Evolutionary conservation across 352 stramenopile species (phyloP).

Genomic region (Globisporangium okanoganense): DNA sequence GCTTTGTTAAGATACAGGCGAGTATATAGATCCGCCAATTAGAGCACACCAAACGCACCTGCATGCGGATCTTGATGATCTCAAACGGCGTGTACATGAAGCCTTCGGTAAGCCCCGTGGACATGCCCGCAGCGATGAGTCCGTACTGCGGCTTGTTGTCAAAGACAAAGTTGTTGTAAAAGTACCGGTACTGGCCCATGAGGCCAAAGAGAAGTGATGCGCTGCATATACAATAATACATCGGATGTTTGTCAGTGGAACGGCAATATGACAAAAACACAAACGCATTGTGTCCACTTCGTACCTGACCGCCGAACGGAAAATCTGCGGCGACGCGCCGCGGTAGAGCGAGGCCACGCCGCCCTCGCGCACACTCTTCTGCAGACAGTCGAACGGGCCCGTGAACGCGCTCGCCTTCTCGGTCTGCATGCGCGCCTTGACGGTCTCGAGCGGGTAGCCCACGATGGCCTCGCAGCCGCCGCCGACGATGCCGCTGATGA

Average conservation of each 20-base stretch:
- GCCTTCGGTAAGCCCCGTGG: slow-evolving; percentile 57
- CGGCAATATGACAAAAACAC: too few species aligned
- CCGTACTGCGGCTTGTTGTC: slow-evolving; percentile 45
- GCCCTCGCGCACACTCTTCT: slow-evolving; percentile 50
- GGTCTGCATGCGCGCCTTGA: slow-evolving; percentile 70
- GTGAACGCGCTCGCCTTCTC: slow-evolving; percentile 38
- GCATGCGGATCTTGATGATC: slow-evolving; percentile 74
- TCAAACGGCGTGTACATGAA: slow-evolving; percentile 74
- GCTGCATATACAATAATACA: slow-evolving; percentile 21
- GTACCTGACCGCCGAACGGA: slow-evolving; percentile 61
- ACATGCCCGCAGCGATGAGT: slow-evolving; percentile 48
- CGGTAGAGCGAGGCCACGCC: slow-evolving; percentile 60
- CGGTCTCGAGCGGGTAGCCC: slow-evolving; percentile 62
- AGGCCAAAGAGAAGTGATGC: slow-evolving; percentile 66
- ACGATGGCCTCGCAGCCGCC: slow-evolving; percentile 57
- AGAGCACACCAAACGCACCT: slow-evolving; percentile 13
- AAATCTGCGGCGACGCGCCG: slow-evolving; percentile 62
- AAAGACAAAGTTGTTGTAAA: slow-evolving; percentile 63
- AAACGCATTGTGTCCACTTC: background rate
- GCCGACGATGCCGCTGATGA: slow-evolving; percentile 53
- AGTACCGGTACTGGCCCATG: slow-evolving; percentile 71
- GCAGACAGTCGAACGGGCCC: slow-evolving; percentile 47
- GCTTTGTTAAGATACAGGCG: too few species aligned
- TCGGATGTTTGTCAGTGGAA: background rate
- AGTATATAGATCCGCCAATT: background rate